Base-by-base conservation (phyloP, 2,329 filamentous ascomycete genomes). In the Bisporella sp. region DNA sequence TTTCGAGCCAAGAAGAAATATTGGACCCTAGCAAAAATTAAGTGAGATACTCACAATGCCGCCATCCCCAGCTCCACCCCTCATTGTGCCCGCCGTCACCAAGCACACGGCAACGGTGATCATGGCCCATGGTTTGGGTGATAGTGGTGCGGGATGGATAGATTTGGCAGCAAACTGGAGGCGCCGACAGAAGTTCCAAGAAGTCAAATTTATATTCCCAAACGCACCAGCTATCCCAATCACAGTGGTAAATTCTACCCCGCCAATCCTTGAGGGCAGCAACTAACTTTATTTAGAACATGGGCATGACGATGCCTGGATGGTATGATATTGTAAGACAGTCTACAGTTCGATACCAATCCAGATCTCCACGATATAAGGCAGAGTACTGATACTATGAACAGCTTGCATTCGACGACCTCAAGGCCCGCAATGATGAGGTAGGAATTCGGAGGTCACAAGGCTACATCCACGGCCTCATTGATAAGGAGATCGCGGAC, bases 51-150 rank as follows among this genome's bases (percentile, higher is more conserved):
- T 21, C 21, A 21, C 21, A 21, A 65, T 66, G 64, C 40, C 61
- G 31, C 50, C 57, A 31, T 31, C 21, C 55, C 56, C 51, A 52
- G 57, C 45, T 6, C 28, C 47, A 29, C 51, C 82, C 11, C 73
- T 93, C 49, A 77, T 93, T 21, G 83, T 95, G 53, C 88, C 89
- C 31, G 88, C 91, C 40, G 73, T 87, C 33, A 87, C 81, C 65
- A 82, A 81, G 65, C 93, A 97, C 71, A 96, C 93, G 37, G 90
- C 90, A 29, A 96, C 92, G 3, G 86, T 97, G 62, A 97, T 99
- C 63, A 90, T 96, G 70, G 78, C 88, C 47, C 93, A 99, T 68
- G 93, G 93, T 11, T 75, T 99, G 39, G 93, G 93, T 56, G 93
- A 97, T 66, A 85, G 77, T 31, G 87, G 86, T 41, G 74, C 80